phyloP scores from a whole-genome alignment of 305 asterid genomes.

The Lippia alba region DNA sequence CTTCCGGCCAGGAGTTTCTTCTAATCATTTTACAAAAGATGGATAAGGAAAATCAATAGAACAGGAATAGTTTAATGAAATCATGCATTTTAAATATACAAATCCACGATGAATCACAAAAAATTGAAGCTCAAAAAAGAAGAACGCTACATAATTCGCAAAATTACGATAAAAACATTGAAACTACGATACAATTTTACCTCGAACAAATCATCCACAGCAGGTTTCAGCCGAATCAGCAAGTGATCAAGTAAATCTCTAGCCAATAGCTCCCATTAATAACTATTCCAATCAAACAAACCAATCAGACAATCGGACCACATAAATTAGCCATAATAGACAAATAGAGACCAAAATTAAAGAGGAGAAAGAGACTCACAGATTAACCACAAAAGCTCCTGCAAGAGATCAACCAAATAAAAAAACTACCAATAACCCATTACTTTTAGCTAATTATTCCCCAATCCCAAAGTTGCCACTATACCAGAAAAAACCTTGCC shows the following conservation, averaged over 20 bases:
- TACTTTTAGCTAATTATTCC: too few species aligned
- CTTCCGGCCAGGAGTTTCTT: conserved; percentile 2
- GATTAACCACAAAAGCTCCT: conserved; percentile 18
- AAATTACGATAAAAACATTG: background rate
- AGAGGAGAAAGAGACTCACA: conserved; percentile 21
- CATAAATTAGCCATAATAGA: conserved; percentile 13
- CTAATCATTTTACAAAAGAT: background rate
- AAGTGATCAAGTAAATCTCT: conserved; percentile 31
- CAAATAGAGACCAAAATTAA: background rate
- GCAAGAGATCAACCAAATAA: conserved; percentile 4
- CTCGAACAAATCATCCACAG: conserved; percentile 18
- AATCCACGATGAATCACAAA: conserved; percentile 5
- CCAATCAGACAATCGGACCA: conserved; percentile 17
- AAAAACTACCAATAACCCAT: too few species aligned
- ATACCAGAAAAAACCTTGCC: too few species aligned
- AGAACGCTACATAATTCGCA: conserved; percentile 2
- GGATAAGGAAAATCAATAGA: background rate
- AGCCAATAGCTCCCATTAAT: conserved; percentile 32
- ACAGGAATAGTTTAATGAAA: background rate
- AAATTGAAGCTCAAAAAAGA: background rate
- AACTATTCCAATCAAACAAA: conserved; percentile 33
- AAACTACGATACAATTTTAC: conserved; percentile 26
- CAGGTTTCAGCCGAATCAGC: conserved; percentile 31
- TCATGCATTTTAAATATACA: background rate
- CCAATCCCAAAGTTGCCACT: too few species aligned